A percentile compares a stretch with the other conserved stretches of the same genome.
Conservation (phyloP, 108 stramenopile genomes). For the Chaetoceros tenuissimus region DNA sequence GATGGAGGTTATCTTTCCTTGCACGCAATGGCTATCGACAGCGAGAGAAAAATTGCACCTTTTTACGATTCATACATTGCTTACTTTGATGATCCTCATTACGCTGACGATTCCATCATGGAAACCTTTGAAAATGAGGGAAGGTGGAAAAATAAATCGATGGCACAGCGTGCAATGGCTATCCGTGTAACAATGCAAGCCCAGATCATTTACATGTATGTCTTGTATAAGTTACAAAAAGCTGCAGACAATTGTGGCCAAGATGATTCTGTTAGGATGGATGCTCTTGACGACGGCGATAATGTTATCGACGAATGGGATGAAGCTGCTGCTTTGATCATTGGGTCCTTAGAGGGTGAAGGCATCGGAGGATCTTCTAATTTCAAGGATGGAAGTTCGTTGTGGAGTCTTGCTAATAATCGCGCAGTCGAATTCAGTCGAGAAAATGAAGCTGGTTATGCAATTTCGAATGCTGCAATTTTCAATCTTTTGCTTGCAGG, state of each 20-base stretch:
- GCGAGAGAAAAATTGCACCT: constrained; percentile 43
- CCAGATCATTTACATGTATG: constrained; percentile 58
- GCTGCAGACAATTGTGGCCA: constrained; percentile 39
- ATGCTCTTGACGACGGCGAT: constrained; percentile 16
- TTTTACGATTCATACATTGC: constrained; percentile 38
- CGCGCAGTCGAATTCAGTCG: constrained; percentile 70
- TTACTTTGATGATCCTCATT: constrained; percentile 43
- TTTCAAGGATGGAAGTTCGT: constrained; percentile 58
- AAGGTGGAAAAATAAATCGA: constrained; percentile 40
- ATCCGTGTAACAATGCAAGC: constrained; percentile 45
- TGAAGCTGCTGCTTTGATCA: constrained; percentile 65
- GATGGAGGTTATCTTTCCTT: constrained; percentile 41
- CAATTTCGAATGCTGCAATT: constrained; percentile 51
- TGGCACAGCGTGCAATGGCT: constrained; percentile 33
- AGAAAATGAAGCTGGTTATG: constrained; percentile 27
- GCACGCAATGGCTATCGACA: constrained; percentile 39
- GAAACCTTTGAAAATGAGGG: constrained; percentile 36
- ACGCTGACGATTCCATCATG: constrained; percentile 46
- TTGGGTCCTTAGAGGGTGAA: constrained; percentile 74
- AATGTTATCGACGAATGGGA: constrained; percentile 46
- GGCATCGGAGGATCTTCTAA: constrained; percentile 48
- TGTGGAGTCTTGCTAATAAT: constrained; percentile 57
- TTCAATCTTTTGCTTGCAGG: constrained; percentile 62
- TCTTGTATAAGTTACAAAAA: constrained; percentile 43
- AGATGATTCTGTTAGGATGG: constrained; percentile 8